These are phyloP conservation scores for Blastocystis sp. DNA, from an alignment of 352 stramenopile genomes.

Conservation along the genomic window DNA sequence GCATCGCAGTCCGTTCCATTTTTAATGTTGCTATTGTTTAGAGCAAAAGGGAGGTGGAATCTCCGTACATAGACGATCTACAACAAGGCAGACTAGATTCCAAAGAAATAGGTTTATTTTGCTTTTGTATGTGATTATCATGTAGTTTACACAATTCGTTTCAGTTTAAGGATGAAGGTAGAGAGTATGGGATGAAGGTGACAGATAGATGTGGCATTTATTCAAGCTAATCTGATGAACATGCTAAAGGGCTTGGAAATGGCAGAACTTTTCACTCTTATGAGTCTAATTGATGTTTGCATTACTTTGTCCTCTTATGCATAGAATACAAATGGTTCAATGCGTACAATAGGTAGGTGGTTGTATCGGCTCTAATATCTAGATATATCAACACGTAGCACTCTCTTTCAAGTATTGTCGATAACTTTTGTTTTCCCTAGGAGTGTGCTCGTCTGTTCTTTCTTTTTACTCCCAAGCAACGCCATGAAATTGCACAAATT, in stretches of 20 bases:
- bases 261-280: not conserved
- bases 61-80: not conserved
- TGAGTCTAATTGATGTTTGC: slow-evolving; percentile 14
- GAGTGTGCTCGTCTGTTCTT: not conserved
- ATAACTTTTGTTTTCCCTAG: not conserved
- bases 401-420: not conserved
- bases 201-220: not conserved
- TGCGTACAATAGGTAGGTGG: not conserved
- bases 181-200: not conserved
- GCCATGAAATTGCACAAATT: not conserved
- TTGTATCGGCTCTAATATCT: not conserved
- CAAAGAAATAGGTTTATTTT: not conserved
- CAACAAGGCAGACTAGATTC: not conserved
- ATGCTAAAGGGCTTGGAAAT: not conserved
- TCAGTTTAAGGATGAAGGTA: not conserved
- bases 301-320: not conserved
- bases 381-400: not conserved
- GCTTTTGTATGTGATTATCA: not conserved
- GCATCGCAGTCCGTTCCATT: not conserved
- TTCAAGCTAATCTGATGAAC: not conserved
- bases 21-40: not conserved
- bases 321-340: not conserved
- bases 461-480: not conserved
- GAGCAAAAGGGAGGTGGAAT: not conserved
- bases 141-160: not conserved